Evolutionary conservation across 495 filamentous ascomycete genomes (phyloP).

Genomic region (Hyaloscypha bicolor): DNA sequence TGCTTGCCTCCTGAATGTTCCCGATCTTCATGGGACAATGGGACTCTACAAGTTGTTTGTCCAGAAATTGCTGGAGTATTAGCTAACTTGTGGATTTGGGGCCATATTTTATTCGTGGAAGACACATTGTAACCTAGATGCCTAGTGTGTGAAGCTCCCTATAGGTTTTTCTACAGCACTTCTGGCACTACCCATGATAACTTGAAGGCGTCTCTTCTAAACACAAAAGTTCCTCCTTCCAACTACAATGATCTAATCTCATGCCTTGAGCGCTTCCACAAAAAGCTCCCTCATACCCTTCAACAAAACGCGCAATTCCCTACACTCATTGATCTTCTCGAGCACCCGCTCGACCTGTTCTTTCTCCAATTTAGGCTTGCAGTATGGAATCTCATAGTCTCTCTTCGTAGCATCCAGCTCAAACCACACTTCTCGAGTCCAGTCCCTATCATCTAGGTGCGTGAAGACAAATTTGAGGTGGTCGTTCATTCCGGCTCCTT

Average conservation of each 20-base stretch:
- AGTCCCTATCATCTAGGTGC: slow-evolving; percentile 84
- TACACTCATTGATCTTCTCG: slow-evolving; percentile 78
- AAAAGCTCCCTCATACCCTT: slow-evolving; percentile 95
- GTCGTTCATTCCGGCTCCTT: slow-evolving; percentile 84
- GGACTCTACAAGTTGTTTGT: no score
- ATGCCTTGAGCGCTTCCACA: slow-evolving; percentile 56
- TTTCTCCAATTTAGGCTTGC: slow-evolving; percentile 76
- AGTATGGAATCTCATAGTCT: slow-evolving; percentile 82
- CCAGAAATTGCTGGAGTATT: neutral
- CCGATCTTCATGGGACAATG: no score
- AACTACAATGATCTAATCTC: neutral
- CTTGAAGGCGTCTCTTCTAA: neutral
- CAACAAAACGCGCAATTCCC: slow-evolving; percentile 77
- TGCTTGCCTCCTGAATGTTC: neutral
- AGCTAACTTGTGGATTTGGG: neutral
- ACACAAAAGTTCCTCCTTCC: neutral
- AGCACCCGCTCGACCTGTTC: slow-evolving; percentile 71
- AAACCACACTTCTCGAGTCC: slow-evolving; percentile 91
- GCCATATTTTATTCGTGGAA: neutral
- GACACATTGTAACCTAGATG: neutral
- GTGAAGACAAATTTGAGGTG: slow-evolving; percentile 88
- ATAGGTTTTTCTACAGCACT: neutral
- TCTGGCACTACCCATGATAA: neutral
- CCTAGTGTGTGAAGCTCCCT: neutral
- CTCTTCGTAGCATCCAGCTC: slow-evolving; percentile 78